Evolutionary conservation across 305 asterid genomes (phyloP).

Genomic region (Lippia alba): DNA sequence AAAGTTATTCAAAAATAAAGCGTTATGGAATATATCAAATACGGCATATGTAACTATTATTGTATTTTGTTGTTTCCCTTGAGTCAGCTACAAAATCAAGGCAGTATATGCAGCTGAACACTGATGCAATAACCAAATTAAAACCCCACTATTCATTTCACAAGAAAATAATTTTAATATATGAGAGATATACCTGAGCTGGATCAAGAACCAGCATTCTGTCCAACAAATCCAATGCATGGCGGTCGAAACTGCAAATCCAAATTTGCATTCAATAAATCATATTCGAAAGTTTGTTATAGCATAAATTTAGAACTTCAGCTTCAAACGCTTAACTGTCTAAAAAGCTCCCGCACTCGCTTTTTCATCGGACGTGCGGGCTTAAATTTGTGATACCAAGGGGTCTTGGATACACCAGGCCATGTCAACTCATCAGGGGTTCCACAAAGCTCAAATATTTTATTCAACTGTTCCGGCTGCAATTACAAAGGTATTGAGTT

Average conservation of each 20-base stretch:
- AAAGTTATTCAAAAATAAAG: background rate
- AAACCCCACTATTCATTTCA: background rate
- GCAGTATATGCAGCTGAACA: background rate
- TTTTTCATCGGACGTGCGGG: slow-evolving; percentile 85
- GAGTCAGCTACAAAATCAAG: slow-evolving; percentile 17
- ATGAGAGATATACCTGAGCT: slow-evolving; percentile 70
- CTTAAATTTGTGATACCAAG: slow-evolving; percentile 94
- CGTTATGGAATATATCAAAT: background rate
- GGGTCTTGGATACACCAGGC: slow-evolving; percentile 97
- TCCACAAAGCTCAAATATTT: slow-evolving; percentile 97
- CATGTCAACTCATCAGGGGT: slow-evolving; percentile 93
- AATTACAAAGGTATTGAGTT: slow-evolving; percentile 21
- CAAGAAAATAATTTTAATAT: slow-evolving; percentile 28
- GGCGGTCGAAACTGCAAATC: slow-evolving; percentile 77
- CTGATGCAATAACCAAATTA: slow-evolving; percentile 6
- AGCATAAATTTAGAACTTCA: slow-evolving; percentile 17
- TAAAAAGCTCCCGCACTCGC: slow-evolving; percentile 82
- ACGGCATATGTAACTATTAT: background rate
- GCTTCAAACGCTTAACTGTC: slow-evolving; percentile 70
- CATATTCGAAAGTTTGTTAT: slow-evolving; percentile 24
- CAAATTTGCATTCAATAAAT: slow-evolving; percentile 33
- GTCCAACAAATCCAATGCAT: slow-evolving; percentile 92
- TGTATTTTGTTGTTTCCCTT: slow-evolving; percentile 8
- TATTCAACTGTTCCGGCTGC: slow-evolving; percentile 93
- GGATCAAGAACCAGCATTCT: slow-evolving; percentile 96